These are phyloP conservation scores for Mrakia frigida DNA, from an alignment of 768 basidiomycete genomes.

Conservation along the genomic window DNA sequence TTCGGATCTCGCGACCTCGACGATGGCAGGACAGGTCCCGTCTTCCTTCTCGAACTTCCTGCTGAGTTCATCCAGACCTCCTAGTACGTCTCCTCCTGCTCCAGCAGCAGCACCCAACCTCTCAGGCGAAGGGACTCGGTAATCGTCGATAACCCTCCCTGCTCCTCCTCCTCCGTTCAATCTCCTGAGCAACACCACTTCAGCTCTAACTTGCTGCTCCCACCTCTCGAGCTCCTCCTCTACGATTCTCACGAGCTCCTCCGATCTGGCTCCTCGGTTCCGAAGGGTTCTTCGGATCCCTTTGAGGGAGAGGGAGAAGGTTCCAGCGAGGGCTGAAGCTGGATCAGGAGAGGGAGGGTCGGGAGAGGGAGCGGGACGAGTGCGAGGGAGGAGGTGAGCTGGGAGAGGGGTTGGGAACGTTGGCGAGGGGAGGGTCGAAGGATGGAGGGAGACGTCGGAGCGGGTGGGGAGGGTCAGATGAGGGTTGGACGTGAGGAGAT, in stretches of 20 bases:
- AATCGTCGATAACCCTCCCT: conserved; percentile 22
- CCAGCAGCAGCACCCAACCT: neutral
- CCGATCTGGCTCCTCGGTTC: conserved; percentile 20
- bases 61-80: conserved; percentile 7
- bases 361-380: conserved; percentile 28
- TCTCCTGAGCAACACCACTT: neutral
- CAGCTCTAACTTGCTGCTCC: conserved; percentile 1
- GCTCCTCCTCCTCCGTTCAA: neutral
- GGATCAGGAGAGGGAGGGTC: conserved; percentile 9
- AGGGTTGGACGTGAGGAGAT: conserved; percentile 28
- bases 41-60: conserved; percentile 12
- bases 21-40: conserved; percentile 23
- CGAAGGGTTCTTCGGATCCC: conserved; percentile 22
- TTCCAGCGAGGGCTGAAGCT: conserved; percentile 15
- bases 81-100: neutral
- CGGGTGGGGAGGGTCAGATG: conserved; percentile 20
- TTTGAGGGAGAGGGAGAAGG: conserved; percentile 24
- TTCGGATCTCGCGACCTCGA: conserved; percentile 17
- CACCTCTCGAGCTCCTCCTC: conserved; percentile 24
- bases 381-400: conserved; percentile 27
- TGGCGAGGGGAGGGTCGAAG: neutral
- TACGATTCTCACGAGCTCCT: conserved; percentile 25
- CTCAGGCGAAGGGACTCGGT: conserved; percentile 8
- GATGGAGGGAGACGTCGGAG: conserved; percentile 18
- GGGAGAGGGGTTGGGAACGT: conserved; percentile 27